phyloP scores from a whole-genome alignment of 352 stramenopile genomes.

The Saprolegnia parasitica region DNA sequence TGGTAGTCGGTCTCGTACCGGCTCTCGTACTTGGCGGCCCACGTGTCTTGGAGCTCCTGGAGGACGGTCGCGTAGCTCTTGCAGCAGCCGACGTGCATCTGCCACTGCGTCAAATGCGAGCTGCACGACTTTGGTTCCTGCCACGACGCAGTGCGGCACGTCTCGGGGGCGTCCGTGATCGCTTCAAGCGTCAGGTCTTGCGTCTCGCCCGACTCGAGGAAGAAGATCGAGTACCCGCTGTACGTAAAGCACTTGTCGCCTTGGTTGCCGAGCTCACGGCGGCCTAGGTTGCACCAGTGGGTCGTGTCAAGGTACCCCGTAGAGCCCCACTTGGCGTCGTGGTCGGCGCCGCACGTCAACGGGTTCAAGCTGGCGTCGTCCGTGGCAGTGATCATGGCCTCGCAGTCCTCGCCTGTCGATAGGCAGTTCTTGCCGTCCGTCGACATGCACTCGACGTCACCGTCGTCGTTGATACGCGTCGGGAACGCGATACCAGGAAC shows the following conservation, averaged over 20 bases:
- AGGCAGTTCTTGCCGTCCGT: background rate
- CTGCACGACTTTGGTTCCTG: conserved; percentile 5
- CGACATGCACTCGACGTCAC: background rate
- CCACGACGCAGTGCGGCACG: conserved; percentile 12
- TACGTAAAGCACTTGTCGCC: background rate
- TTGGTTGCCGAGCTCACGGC: too few relatives aligned
- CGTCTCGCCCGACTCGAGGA: conserved; percentile 11
- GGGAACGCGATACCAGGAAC: background rate
- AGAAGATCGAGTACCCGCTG: conserved; percentile 5
- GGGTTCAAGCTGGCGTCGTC: background rate
- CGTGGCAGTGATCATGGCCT: background rate
- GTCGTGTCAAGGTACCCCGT: too few relatives aligned
- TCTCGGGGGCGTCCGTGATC: background rate
- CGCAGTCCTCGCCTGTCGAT: background rate
- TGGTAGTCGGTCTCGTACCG: too few relatives aligned
- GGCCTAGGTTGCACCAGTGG: background rate
- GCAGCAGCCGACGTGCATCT: background rate
- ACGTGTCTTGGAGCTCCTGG: background rate
- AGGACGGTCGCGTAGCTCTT: conserved; percentile 19
- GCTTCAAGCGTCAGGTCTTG: background rate
- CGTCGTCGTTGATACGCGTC: background rate
- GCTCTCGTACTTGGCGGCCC: background rate
- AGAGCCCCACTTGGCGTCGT: too few relatives aligned
- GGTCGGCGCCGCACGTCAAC: background rate
- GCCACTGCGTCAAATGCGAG: conserved; percentile 17